A percentile compares a stretch with the other conserved stretches of the same genome.
Evolutionary conservation across 1,139 yeast species (phyloP).

Genomic region (Kazachstania sp.): DNA sequence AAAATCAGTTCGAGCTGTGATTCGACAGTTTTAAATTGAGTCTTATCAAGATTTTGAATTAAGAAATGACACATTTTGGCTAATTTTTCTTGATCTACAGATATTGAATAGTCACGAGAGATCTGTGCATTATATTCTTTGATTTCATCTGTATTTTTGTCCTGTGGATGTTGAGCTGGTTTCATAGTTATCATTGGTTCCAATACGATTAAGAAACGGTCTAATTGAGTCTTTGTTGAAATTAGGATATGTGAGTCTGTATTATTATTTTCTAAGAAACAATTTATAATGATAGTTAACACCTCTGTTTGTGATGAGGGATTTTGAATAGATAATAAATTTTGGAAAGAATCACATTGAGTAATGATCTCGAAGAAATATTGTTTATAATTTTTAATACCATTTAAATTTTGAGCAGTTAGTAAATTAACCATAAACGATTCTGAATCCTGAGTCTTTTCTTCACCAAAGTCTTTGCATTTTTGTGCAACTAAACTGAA

Average conservation of each 20-base stretch:
- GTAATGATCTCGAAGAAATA: conserved; percentile 12
- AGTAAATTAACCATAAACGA: conserved; percentile 17
- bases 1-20: conserved; percentile 39
- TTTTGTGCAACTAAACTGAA: conserved; percentile 51
- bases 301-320: conserved; percentile 13
- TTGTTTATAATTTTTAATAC: not conserved
- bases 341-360: conserved; percentile 19
- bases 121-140: not conserved
- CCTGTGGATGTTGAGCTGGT: too few species aligned
- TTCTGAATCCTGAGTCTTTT: conserved; percentile 13
- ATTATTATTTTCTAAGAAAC: not conserved
- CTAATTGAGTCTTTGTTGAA: conserved; percentile 19
- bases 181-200: conserved; percentile 13
- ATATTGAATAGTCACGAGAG: not conserved
- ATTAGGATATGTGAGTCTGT: not conserved
- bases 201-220: conserved; percentile 20
- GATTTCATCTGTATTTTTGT: not conserved
- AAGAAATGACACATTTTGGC: conserved; percentile 41
- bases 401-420: conserved; percentile 11
- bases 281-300: conserved; percentile 14
- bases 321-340: conserved; percentile 16
- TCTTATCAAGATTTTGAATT: conserved; percentile 12
- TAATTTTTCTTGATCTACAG: conserved; percentile 47
- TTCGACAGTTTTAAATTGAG: conserved; percentile 40
- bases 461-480: conserved; percentile 31